phyloP scores from a whole-genome alignment of 495 filamentous ascomycete species.

The Hypoxylon cercidicola region DNA sequence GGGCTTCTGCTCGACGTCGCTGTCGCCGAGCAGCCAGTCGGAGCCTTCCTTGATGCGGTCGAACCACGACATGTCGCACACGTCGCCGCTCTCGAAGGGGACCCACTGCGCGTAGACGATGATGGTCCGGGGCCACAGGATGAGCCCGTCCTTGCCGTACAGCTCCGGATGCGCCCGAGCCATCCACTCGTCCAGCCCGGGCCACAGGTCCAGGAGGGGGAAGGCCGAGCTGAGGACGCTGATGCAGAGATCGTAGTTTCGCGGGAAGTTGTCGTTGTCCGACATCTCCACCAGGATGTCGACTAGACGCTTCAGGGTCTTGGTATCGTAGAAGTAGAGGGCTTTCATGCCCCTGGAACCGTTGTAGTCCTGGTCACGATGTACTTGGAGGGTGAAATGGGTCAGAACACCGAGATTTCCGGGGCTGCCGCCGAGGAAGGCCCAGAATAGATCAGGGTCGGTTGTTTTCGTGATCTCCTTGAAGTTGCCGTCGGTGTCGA shows the following conservation, averaged over 20 bases:
- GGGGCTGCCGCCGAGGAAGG: slow-evolving; percentile 55
- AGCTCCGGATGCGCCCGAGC: slow-evolving; percentile 47
- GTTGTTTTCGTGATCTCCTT: slow-evolving; percentile 50
- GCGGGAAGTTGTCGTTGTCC: slow-evolving; percentile 51
- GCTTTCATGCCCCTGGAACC: slow-evolving; percentile 50
- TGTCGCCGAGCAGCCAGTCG: slow-evolving; percentile 37
- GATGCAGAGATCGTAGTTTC: slow-evolving; percentile 56
- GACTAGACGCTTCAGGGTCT: slow-evolving; percentile 46
- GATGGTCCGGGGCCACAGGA: slow-evolving; percentile 48
- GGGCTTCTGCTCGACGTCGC: slow-evolving; percentile 42
- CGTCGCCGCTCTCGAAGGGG: slow-evolving; percentile 45
- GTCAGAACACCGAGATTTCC: slow-evolving; percentile 57
- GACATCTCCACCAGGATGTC: slow-evolving; percentile 53
- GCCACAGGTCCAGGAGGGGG: slow-evolving; percentile 44
- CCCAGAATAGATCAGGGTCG: slow-evolving; percentile 54
- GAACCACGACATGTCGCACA: slow-evolving; percentile 51
- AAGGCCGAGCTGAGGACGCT: slow-evolving; percentile 53
- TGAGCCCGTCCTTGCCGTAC: slow-evolving; percentile 44
- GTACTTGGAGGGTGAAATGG: slow-evolving; percentile 52
- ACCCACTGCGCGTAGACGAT: slow-evolving; percentile 58
- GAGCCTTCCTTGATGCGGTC: slow-evolving; percentile 47
- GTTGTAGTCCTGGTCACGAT: slow-evolving; percentile 51
- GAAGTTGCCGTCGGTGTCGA: slow-evolving; percentile 51
- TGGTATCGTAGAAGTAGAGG: slow-evolving; percentile 46
- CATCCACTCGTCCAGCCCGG: slow-evolving; percentile 47